Base-by-base conservation (phyloP, 2,329 filamentous ascomycete species). In the Westerdykella aurantiaca region DNA sequence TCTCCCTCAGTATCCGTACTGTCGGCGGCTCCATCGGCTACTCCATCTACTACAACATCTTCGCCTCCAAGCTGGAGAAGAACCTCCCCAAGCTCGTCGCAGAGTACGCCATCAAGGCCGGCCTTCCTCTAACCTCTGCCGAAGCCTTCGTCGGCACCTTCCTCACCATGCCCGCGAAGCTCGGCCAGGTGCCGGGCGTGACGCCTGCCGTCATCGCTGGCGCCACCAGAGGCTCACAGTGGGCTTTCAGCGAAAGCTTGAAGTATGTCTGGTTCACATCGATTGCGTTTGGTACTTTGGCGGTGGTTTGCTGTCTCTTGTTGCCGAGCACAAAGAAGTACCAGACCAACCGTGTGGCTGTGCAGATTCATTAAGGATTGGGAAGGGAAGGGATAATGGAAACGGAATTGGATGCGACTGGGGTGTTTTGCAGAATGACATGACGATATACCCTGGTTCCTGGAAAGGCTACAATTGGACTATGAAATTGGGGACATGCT, bases 1-100 rank as follows among this genome's bases (percentile, higher is more conserved):
- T 72, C 17, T 68, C 74, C 23, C 71, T 72, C 10, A 71, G 68
- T 16, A 72, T 75, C 43, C 69, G 73, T 23, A 69, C 68, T 4
- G 62, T 66, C 21, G 64, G 61, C n/a, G 63, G 64, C 12, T 58
- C 57, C 7, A 63, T 67, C n/a, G 63, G 62, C 21, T 61, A 63
- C 34, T 61, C 60, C 3, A 60, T 66, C 43, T 67, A 66, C 51
- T 62, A 62, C 47, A 64, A 63, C 38, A 52, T 67, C 41, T 63
- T 65, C 34, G 57, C 55, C n/a, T 61, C 49, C 11, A 64, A 63
- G 21, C 51, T 62, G 10, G 44, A 46, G 5, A 38, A 51, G 17
- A 56, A 59, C 6, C 44, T 65, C 1, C 61, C 62, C 0, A 44
- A 40, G 6, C 58, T 59, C 35, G 54, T 56, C 31, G 55, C 55